Evolutionary conservation across 2,329 filamentous ascomycete species (phyloP), one percentile per base, ranked within the genome.

Genomic region (Penicillium griseofulvum): DNA sequence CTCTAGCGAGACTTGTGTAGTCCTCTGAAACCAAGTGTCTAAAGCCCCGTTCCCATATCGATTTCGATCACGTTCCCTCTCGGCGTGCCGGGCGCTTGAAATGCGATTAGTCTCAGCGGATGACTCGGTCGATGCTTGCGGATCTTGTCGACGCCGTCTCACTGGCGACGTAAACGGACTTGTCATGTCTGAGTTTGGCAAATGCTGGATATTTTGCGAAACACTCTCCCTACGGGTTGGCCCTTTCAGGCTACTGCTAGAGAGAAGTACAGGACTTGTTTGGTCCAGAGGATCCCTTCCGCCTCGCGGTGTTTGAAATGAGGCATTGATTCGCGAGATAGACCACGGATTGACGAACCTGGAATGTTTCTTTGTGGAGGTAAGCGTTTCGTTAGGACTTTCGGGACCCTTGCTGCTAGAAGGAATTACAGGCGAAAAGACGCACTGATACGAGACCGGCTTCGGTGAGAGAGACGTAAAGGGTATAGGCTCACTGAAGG

Each of bases 31-130:
- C 62, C 53, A 64, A 7, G 63, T 62, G 38, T 65, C 63, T 3
- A 65, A 50, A 14, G 63, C 59, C 11, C 63, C 63, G 28, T 63
- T 65, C 5, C 62, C 62, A 33, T 65, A 62, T 2, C 57, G 56
- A 29, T 65, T 59, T 26, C 46, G 48, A 39, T 64, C 60, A 16
- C 57, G 56, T 33, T 61, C 52, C 10, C 62, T 44, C 28, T 51
- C 52, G 5, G 54, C 58, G 4, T 36, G 55, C n/a, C 42, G 52
- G 22, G 41, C 38, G 24, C 34, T 54, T 12, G 11, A 29, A 17
- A 26, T 37, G 3, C 29, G 54, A 29, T 42, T 33, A 17, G 2
- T 29, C 22, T 29, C 38, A n/a, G 44, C 41, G 2, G 34, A 33
- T 4, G 46, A 16, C 8, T n/a, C 28, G 1, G n/a, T 6, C 14